A percentile compares a stretch with the other conserved stretches of the same genome.
phyloP scores from a whole-genome alignment of 1,284 basidiomycete species.

The Ganoderma multipileum region DNA sequence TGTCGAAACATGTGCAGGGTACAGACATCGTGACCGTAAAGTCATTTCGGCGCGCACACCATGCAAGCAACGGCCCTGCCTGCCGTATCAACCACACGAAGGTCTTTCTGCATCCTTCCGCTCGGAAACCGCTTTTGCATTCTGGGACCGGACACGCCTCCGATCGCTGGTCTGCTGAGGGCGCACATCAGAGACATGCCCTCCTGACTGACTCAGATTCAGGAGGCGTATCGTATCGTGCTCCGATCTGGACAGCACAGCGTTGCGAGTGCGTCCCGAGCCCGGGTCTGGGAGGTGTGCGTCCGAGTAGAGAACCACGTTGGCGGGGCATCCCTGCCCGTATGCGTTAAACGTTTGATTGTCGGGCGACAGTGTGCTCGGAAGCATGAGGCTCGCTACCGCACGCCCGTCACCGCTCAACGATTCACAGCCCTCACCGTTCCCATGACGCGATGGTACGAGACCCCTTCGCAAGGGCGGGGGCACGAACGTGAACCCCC shows the following conservation, averaged over 20 bases:
- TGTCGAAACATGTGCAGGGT: neutral
- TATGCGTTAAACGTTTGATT: neutral
- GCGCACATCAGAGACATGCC: neutral
- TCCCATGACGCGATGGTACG: neutral
- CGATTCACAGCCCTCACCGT: too few species aligned
- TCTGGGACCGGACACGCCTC: neutral
- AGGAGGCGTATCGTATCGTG: neutral
- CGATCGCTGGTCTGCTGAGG: neutral
- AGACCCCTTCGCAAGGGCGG: neutral
- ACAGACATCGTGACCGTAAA: neutral
- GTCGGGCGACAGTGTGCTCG: neutral
- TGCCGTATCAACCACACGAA: neutral
- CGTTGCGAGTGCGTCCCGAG: neutral
- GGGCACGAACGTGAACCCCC: neutral
- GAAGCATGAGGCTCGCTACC: constrained; percentile 6
- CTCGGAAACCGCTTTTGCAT: neutral
- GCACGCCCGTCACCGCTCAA: neutral
- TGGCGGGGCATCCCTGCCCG: neutral
- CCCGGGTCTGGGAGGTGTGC: neutral
- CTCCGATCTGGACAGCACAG: neutral
- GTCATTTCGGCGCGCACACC: neutral
- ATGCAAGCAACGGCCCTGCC: neutral
- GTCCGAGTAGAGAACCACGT: neutral
- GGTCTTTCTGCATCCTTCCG: neutral
- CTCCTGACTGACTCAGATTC: neutral